phyloP scores from a whole-genome alignment of 1,284 basidiomycete genomes.

The Dichomitus squalens region DNA sequence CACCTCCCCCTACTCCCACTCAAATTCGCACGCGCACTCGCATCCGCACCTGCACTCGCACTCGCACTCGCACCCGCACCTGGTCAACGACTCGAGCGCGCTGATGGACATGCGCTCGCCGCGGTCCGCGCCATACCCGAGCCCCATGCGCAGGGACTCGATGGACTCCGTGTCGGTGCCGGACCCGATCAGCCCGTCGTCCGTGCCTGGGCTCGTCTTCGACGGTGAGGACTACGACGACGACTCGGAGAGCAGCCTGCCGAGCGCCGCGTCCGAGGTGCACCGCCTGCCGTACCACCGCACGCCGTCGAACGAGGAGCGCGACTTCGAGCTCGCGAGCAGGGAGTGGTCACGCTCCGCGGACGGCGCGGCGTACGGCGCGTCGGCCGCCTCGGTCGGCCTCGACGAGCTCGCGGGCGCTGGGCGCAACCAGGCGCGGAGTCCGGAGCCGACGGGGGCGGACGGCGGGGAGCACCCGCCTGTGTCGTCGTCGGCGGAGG shows the following conservation, averaged over 20 bases:
- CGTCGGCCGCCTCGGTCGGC: constrained; percentile 5
- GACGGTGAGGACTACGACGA: constrained; percentile 36
- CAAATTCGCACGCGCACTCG: constrained; percentile 8
- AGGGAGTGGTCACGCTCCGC: constrained; percentile 19
- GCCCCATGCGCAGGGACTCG: constrained; percentile 25
- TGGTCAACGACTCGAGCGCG: constrained; percentile 9
- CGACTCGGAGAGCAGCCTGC: constrained; percentile 34
- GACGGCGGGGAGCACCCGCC: constrained; percentile 10
- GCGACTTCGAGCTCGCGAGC: constrained; percentile 11
- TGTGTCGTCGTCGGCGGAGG: constrained; percentile 18
- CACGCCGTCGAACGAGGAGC: constrained; percentile 5
- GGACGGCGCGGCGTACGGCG: constrained; percentile 8
- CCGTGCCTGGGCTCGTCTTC: constrained; percentile 34
- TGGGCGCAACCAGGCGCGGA: constrained; percentile 9
- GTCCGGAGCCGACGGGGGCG: constrained; percentile 9
- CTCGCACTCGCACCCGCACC: constrained; percentile 2
- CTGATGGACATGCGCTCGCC: constrained; percentile 26
- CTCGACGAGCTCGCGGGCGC: background rate
- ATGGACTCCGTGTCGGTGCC: constrained; percentile 22
- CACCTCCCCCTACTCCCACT: constrained; percentile 14
- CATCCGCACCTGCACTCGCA: constrained; percentile 3
- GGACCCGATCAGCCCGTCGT: constrained; percentile 35
- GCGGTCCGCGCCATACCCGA: constrained; percentile 19
- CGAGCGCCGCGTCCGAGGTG: constrained; percentile 33
- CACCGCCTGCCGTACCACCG: constrained; percentile 24